phyloP scores from a whole-genome alignment of 352 stramenopile species.

The Phytophthora boehmeriae region DNA sequence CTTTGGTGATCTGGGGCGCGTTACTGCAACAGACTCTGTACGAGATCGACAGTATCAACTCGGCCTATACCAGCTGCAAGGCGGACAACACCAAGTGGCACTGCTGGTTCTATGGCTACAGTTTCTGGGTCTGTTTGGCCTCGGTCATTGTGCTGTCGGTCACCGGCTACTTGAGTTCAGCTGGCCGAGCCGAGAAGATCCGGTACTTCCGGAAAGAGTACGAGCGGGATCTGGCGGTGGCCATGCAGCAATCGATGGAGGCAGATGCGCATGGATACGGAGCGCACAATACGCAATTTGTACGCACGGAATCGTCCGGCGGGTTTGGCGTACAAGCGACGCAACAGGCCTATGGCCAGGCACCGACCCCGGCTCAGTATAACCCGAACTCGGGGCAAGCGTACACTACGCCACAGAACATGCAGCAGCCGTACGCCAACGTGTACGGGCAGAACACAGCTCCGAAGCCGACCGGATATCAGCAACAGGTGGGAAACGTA shows the following conservation, averaged over 20 bases:
- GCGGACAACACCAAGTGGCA: slow-evolving; percentile 67
- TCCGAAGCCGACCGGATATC: slow-evolving; percentile 36
- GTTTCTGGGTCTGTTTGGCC: slow-evolving; percentile 86
- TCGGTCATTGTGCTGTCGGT: slow-evolving; percentile 80
- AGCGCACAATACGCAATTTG: slow-evolving; percentile 40
- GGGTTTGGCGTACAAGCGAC: slow-evolving; percentile 34
- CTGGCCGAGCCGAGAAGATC: slow-evolving; percentile 83
- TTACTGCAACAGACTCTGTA: slow-evolving; percentile 81
- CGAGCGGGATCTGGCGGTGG: slow-evolving; percentile 73
- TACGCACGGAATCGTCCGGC: slow-evolving; percentile 46
- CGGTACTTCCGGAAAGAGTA: slow-evolving; percentile 87
- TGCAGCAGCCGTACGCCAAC: slow-evolving; percentile 26
- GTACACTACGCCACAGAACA: slow-evolving; percentile 37
- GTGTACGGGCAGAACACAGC: slow-evolving; percentile 29
- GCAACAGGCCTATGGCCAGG: slow-evolving; percentile 39
- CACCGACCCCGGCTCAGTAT: slow-evolving; percentile 35
- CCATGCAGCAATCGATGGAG: slow-evolving; percentile 79
- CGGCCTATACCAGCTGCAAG: slow-evolving; percentile 79
- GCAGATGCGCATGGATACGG: slow-evolving; percentile 30
- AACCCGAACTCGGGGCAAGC: slow-evolving; percentile 29
- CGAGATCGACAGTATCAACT: slow-evolving; percentile 79
- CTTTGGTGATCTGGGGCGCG: slow-evolving; percentile 82
- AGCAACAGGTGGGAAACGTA: slow-evolving; percentile 43
- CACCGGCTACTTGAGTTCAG: slow-evolving; percentile 80
- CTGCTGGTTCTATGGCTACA: slow-evolving; percentile 90